Evolutionary conservation across 768 basidiomycete species (phyloP), one percentile per base, ranked within the genome.

Genomic region (Russula sp.): DNA sequence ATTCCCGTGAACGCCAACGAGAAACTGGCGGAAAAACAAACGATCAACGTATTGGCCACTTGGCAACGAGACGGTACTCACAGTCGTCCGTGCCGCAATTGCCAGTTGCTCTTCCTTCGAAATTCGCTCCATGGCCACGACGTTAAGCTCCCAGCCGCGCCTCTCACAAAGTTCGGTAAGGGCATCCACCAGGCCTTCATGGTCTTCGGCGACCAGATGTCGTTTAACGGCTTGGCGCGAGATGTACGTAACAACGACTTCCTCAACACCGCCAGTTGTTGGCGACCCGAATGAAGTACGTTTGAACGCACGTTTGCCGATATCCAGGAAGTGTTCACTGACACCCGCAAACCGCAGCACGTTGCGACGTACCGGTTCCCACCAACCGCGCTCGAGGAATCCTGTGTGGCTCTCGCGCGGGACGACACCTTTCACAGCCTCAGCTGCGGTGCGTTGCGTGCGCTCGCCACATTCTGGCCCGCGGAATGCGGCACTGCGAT

Each of bases 401-500:
- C 72, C 72, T 30, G 62, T 60, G 63, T 71, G 62, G 34, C 71
- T 72, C 79, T 87, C 84, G 63, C 76, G 73, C 53, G 86, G 80
- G 11, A 53, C 62, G 38, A 67, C 66, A 3, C 52, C 68, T 5
- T 61, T 53, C 75, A 81, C 79, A 9, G 91, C 86, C 71, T 86
- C 84, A 1, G 87, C 82, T 0, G 90, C 90, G 0, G 83, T 91
- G 20, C 92, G 79, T 69, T 90, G 88, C 5, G 84, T 88, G 65
- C 79, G 79, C 30, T 77, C 76, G 13, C 87, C 88, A 62, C 89
- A 90, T 3, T 82, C 72, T 4, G 73, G 65, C 0, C 90, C 90
- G 3, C 88, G 79, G 74, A 88, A 87, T 0, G 91, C 81, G 0
- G 92, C 92, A 46, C 86, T 88, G 22, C 92, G 81, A 74, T 94